Conservation (phyloP, 2,329 filamentous ascomycete species). For the Fusarium nodosum region DNA sequence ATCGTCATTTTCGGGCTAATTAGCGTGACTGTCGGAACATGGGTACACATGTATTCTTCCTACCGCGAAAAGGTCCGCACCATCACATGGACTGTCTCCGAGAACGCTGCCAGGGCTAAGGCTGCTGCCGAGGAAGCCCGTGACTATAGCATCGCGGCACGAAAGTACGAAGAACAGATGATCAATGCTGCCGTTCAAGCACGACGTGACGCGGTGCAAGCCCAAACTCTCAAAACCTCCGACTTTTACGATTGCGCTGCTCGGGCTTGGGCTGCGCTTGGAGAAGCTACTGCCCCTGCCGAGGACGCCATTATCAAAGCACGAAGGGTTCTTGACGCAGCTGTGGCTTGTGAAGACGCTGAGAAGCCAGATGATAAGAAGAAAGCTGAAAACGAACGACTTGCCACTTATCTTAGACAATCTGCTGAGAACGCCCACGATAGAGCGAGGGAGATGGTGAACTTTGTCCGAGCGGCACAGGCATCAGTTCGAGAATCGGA, state of each 20-base stretch:
- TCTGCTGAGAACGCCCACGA: conserved; percentile 33
- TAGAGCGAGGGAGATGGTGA: conserved; percentile 24
- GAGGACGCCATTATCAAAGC: conserved; percentile 35
- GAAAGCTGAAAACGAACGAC: conserved; percentile 16
- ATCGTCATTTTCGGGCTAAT: conserved; percentile 21
- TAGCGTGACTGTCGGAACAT: conserved; percentile 17
- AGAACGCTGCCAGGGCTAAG: conserved; percentile 28
- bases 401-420: conserved; percentile 29
- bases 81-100: background rate
- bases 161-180: conserved; percentile 35
- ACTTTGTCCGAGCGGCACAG: conserved; percentile 27
- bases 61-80: conserved; percentile 28
- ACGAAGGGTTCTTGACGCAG: conserved; percentile 24
- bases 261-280: conserved; percentile 30
- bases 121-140: conserved; percentile 21
- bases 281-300: conserved; percentile 32
- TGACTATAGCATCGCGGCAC: conserved; percentile 15
- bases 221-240: conserved; percentile 3
- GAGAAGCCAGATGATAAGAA: conserved; percentile 33
- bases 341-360: conserved; percentile 24
- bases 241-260: conserved; percentile 33
- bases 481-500: conserved; percentile 25
- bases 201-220: conserved; percentile 17
- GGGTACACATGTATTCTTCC: conserved; percentile 25
- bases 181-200: conserved; percentile 8